phyloP scores from a whole-genome alignment of 2,329 filamentous ascomycete genomes.

The Phialophora chinensis region DNA sequence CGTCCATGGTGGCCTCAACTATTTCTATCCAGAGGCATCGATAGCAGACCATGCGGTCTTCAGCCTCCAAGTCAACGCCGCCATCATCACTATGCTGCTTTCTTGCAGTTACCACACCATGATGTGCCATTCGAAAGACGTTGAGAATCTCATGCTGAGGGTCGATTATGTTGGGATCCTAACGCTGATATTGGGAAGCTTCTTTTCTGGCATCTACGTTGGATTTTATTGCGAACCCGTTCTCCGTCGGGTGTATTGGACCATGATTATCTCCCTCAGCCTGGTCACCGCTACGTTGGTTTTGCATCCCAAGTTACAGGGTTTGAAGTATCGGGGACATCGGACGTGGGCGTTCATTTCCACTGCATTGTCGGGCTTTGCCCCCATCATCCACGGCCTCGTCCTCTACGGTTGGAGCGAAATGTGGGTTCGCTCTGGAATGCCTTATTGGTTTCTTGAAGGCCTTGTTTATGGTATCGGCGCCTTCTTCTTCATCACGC shows the following conservation, averaged over 20 bases:
- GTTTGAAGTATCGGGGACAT: conserved; percentile 41
- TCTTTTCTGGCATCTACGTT: conserved; percentile 46
- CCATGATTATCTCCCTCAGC: conserved; percentile 45
- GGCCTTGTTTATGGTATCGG: conserved; percentile 51
- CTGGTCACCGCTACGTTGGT: conserved; percentile 44
- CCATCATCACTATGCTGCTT: conserved; percentile 35
- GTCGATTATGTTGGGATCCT: conserved; percentile 47
- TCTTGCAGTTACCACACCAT: conserved; percentile 46
- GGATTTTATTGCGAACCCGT: conserved; percentile 46
- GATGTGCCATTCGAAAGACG: conserved; percentile 43
- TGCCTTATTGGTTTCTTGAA: conserved; percentile 46
- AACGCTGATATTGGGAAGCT: conserved; percentile 44
- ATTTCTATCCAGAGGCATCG: conserved; percentile 47
- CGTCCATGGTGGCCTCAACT: conserved; percentile 38
- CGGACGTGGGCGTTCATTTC: conserved; percentile 42
- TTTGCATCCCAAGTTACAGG: conserved; percentile 45
- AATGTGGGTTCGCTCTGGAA: conserved; percentile 41
- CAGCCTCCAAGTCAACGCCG: conserved; percentile 46
- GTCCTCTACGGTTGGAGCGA: conserved; percentile 40
- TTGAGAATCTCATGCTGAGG: conserved; percentile 41
- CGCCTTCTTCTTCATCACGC: conserved; percentile 41
- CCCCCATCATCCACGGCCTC: conserved; percentile 44
- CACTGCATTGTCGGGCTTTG: conserved; percentile 45
- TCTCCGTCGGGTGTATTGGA: conserved; percentile 45
- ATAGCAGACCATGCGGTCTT: conserved; percentile 49